Evolutionary conservation across 768 basidiomycete genomes (phyloP), one percentile per base, ranked within the genome.

Genomic region (Austroboletus festivus): DNA sequence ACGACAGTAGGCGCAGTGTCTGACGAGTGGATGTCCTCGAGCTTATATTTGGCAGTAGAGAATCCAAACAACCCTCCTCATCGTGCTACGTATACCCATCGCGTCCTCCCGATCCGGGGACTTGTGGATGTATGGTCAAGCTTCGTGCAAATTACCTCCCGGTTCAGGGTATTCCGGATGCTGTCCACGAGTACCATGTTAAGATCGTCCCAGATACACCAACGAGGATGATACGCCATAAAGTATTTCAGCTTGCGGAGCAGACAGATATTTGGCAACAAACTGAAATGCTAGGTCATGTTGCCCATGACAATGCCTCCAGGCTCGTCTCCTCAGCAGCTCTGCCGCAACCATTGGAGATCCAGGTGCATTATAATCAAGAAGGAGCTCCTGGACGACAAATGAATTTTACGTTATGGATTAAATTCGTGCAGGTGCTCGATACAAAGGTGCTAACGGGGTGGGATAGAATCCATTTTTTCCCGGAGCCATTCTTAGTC

Each of bases 141-240:
- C n/a, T n/a, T n/a, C n/a, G n/a, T n/a, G n/a, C n/a, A n/a, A n/a
- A n/a, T n/a, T n/a, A n/a, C n/a, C n/a, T n/a, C n/a, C n/a, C n/a
- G n/a, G n/a, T n/a, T n/a, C n/a, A n/a, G n/a, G 78, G n/a, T n/a
- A n/a, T n/a, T n/a, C n/a, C 2, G 7, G 67, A 63, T 0, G 53
- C 68, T 16, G 50, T 80, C 4, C 71, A 70, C 46, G 78, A 81
- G 51, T 80, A 80, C 50, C 69, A 70, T 24, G 64, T 77, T 49
- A 54, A 63, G 0, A 56, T 76, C 10, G 41, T 57, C 2, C 77
- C 76, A 19, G 58, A 38, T n/a, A n/a, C n/a, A n/a, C n/a, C n/a
- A 12, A 67, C 65, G 1, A 53, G 65, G 40, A 55, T 71, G 43
- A 72, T 62, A 49, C 65, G 72, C 16, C 65, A 78, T 42, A 68